Percentiles rank a stretch among this genome's conserved stretches.
Evolutionary conservation across 768 basidiomycete genomes (phyloP).

Genomic region (Lactarius quietus): DNA sequence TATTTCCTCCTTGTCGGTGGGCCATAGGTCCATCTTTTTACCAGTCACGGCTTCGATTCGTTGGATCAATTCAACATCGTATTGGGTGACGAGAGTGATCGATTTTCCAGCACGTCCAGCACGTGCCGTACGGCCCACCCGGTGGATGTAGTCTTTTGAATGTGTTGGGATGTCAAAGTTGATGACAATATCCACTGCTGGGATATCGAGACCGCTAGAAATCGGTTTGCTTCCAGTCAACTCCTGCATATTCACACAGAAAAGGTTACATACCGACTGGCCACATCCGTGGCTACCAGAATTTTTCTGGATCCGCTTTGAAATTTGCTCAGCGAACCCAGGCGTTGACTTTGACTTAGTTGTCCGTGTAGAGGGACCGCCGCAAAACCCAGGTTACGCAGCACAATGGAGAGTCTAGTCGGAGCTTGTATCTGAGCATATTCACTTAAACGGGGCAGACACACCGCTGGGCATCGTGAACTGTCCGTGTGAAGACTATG

Average conservation of each 20-base stretch:
- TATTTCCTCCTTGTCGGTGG: constrained; percentile 84
- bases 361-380: constrained; percentile 96
- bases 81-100: constrained; percentile 97
- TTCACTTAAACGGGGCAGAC: constrained; percentile 22
- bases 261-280: constrained; percentile 63
- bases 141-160: constrained; percentile 98
- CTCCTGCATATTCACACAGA: background rate
- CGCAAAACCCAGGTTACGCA: constrained; percentile 88
- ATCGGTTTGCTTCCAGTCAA: background rate
- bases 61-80: constrained; percentile 94
- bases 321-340: constrained; percentile 93
- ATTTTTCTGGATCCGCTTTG: constrained; percentile 90
- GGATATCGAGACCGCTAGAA: constrained; percentile 89
- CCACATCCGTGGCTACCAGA: constrained; percentile 94
- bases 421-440: background rate
- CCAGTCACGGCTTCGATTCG: constrained; percentile 90
- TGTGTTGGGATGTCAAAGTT: constrained; percentile 98
- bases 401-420: constrained; percentile 74
- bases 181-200: constrained; percentile 92
- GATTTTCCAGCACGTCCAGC: constrained; percentile 97
- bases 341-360: constrained; percentile 86
- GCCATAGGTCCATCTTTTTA: constrained; percentile 89
- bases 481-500: constrained; percentile 95
- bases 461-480: constrained; percentile 84
- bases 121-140: constrained; percentile 95